Conservation (phyloP, 495 filamentous ascomycete genomes). For the Sabuloglossum arenarium region DNA sequence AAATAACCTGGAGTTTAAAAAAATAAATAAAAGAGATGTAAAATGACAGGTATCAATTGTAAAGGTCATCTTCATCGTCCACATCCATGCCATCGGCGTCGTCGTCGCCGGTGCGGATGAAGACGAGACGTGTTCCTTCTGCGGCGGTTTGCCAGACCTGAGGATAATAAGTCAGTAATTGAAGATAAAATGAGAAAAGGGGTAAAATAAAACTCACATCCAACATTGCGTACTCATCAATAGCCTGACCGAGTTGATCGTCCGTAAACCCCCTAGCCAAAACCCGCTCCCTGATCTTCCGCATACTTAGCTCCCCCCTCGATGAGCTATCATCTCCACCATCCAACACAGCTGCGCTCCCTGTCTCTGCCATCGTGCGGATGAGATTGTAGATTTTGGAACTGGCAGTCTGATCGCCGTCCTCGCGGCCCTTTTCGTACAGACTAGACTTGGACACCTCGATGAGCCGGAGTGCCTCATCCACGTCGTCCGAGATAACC, state of each 20-base stretch:
- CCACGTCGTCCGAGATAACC: constrained; percentile 81
- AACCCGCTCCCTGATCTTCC: constrained; percentile 70
- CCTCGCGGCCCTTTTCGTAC: constrained; percentile 37
- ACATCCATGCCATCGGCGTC: constrained; percentile 33
- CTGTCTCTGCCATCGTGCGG: constrained; percentile 60
- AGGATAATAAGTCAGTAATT: neutral
- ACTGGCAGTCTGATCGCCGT: constrained; percentile 55
- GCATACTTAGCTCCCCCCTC: constrained; percentile 61
- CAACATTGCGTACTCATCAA: constrained; percentile 74
- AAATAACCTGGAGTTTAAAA: neutral
- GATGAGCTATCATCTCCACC: constrained; percentile 26
- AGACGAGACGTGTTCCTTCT: constrained; percentile 69
- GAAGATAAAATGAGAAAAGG: neutral
- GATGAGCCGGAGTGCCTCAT: constrained; percentile 77
- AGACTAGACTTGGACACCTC: constrained; percentile 83
- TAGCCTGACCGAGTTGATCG: constrained; percentile 64
- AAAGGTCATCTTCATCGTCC: constrained; percentile 16
- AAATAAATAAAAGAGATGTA: neutral
- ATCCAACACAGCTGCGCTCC: constrained; percentile 53
- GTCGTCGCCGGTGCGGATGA: constrained; percentile 30
- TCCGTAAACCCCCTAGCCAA: constrained; percentile 93
- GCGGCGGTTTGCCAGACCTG: constrained; percentile 91
- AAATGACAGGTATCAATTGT: neutral
- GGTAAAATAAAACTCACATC: constrained; percentile 49
- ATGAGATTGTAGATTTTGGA: constrained; percentile 90